Percentiles rank a stretch among this genome's conserved stretches.
These are phyloP conservation scores for Ramaria rubella DNA, from an alignment of 768 basidiomycete genomes.

Conservation along the genomic window DNA sequence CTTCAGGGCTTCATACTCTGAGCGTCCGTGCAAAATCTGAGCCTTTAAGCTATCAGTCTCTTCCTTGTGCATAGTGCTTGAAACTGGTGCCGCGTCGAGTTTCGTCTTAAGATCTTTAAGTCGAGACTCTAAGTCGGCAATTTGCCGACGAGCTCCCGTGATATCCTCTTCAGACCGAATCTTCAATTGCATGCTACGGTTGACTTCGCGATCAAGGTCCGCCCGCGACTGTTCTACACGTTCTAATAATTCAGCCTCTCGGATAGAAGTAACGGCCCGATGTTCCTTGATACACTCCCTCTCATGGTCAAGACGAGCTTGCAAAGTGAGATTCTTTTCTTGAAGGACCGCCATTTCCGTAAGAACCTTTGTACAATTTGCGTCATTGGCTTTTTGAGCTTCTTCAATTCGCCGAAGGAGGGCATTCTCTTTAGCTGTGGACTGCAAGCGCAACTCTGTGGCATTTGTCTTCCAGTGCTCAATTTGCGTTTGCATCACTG, in stretches of 20 bases:
- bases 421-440: background rate
- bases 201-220: background rate
- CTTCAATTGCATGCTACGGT: background rate
- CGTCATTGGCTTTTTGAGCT: background rate
- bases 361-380: constrained; percentile 28
- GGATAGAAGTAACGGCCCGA: background rate
- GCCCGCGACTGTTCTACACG: background rate
- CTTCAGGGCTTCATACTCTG: constrained; percentile 3
- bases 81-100: background rate
- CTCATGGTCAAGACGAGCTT: constrained; percentile 15
- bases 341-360: constrained; percentile 35
- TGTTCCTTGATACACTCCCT: background rate
- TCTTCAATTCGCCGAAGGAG: background rate
- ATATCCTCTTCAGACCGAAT: background rate
- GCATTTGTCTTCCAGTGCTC: constrained; percentile 1
- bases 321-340: constrained; percentile 33
- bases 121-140: background rate
- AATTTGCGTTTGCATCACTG: constrained; percentile 13
- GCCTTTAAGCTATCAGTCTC: constrained; percentile 2
- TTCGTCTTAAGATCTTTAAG: background rate
- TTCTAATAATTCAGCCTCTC: background rate
- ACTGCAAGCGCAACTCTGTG: background rate
- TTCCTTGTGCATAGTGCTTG: background rate
- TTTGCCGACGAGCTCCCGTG: background rate
- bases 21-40: background rate